phyloP scores from a whole-genome alignment of 2,329 filamentous ascomycete genomes.

The Nothophaeocryptopus gaeumannii region DNA sequence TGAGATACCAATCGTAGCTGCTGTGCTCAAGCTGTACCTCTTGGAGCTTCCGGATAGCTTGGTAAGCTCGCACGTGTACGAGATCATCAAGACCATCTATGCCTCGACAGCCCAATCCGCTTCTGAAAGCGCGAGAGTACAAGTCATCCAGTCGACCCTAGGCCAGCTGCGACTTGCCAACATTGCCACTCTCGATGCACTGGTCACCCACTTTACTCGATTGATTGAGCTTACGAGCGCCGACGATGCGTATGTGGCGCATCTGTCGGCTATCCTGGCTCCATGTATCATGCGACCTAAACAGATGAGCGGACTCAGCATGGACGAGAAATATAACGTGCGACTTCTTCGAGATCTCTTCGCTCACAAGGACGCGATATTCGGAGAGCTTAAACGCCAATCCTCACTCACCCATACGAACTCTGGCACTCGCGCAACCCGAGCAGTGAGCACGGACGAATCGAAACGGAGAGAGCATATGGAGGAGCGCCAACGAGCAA shows the following conservation, averaged over 20 bases:
- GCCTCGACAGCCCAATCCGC: conserved; percentile 73
- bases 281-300: conserved; percentile 86
- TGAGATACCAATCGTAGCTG: conserved; percentile 91
- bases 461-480: conserved; percentile 90
- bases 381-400: conserved; percentile 91
- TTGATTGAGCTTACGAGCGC: conserved; percentile 95
- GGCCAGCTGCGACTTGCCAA: conserved; percentile 93
- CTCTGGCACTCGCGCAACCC: conserved; percentile 58
- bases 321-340: conserved; percentile 92
- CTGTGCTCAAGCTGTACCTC: conserved; percentile 88
- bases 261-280: conserved; percentile 71
- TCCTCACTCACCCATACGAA: conserved; percentile 67
- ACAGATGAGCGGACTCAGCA: conserved; percentile 81
- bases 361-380: conserved; percentile 89
- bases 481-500: conserved; percentile 85
- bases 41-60: conserved; percentile 96
- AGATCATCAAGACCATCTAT: conserved; percentile 98
- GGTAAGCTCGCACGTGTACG: conserved; percentile 96
- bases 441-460: conserved; percentile 92
- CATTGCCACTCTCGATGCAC: conserved; percentile 96
- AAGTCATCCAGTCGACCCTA: conserved; percentile 91
- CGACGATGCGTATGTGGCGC: conserved; percentile 77
- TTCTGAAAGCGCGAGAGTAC: conserved; percentile 74
- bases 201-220: conserved; percentile 97
- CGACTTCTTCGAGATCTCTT: conserved; percentile 90